Base-by-base conservation (phyloP, 495 filamentous ascomycete genomes). In the Pseudotulostoma volvatum region DNA sequence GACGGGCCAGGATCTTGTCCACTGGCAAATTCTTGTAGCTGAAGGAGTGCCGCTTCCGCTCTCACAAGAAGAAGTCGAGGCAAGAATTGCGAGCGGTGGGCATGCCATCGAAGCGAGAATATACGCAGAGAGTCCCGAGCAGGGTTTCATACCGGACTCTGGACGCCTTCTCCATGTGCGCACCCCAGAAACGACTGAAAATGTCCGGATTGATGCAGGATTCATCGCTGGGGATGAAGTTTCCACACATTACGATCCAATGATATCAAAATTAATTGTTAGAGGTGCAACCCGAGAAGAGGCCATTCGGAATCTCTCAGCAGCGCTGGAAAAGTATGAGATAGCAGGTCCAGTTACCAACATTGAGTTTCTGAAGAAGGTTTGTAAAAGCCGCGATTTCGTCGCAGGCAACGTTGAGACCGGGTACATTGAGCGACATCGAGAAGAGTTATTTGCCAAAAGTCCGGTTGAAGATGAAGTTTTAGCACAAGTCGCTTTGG, bases 201-300 rank as follows among this genome's bases (percentile, higher is more conserved):
- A 79, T 42, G 71, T 94, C 32, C 74, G 90, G 18, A 84, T 99
- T 40, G 90, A 99, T 50, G 81, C 85, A 5, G 92, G 92, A 0
- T 96, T 96, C 50, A 70, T 84, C 9, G 67, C 81, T 44, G 92
- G 92, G 13, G 88, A 96, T 51, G 81, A 87, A 43, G 77, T 99
- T 0, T 92, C 86, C 0, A 80, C 86, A n/a, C 77, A 90, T 38
- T 99, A 96, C 57, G 90, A 99, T 47, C 88, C 90, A 3, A 96
- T 99, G 90, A 95, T 99, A 44, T 80, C 92, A 31, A 99, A 99
- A 55, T 68, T 99, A 39, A 96, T 99, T 44, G 86, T 95, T n/a
- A 69, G 76, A 18, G 92, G 82, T 13, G 68, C 67, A 31, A 76
- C 77, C 39, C 71, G 90, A 19, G 72, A 81, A 53, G 79, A 79